Percentiles rank a stretch among this genome's conserved stretches.
Evolutionary conservation across 306 rosid genomes (phyloP).

Genomic region (Trifolium fragiferum): DNA sequence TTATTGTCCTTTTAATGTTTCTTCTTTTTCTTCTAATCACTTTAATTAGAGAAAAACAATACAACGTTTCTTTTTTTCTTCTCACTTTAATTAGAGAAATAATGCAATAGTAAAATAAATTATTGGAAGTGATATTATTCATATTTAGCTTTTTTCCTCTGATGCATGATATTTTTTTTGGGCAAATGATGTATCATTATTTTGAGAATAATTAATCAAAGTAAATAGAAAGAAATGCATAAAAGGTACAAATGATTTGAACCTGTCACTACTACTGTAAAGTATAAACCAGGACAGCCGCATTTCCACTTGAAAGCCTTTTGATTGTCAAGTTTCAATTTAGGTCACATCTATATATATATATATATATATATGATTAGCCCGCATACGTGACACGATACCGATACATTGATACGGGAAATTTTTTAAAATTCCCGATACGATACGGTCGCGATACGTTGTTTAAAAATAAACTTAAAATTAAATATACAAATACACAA

Average conservation of each 20-base stretch:
- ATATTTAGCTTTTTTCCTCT: not conserved
- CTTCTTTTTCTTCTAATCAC: not conserved
- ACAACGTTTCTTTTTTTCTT: not conserved
- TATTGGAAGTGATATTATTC: not conserved
- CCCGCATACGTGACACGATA: too few species aligned
- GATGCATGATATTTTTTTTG: not conserved
- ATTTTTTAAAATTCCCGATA: too few species aligned
- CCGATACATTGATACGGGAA: too few species aligned
- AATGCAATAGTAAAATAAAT: not conserved
- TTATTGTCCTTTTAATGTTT: not conserved
- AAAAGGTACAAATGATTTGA: constrained; percentile 6
- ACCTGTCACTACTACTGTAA: not conserved
- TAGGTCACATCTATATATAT: constrained; percentile 38
- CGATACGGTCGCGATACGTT: too few species aligned
- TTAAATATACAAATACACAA: too few species aligned
- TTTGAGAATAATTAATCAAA: not conserved
- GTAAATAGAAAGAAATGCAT: constrained; percentile 10
- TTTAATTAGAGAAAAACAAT: not conserved
- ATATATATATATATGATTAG: too few species aligned
- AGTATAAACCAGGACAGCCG: constrained; percentile 28
- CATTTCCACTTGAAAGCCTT: constrained; percentile 34
- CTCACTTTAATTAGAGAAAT: not conserved
- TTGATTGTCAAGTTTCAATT: constrained; percentile 40
- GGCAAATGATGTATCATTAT: not conserved
- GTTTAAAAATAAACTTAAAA: too few species aligned